Conservation (phyloP, 2,329 filamentous ascomycete genomes). For the Fusarium denticulatum region DNA sequence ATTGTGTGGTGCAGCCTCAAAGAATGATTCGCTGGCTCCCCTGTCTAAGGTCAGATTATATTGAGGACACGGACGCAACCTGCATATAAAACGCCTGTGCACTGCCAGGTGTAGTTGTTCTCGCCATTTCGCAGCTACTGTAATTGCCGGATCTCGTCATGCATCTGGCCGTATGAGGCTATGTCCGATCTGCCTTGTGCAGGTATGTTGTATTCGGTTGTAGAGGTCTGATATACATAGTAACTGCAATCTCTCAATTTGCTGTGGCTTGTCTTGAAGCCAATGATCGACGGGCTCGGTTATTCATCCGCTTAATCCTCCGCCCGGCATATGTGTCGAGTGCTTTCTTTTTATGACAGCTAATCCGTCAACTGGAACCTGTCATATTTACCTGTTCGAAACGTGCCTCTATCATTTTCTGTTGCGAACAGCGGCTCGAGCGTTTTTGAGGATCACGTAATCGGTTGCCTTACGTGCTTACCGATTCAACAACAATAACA, state of each 20-base stretch:
- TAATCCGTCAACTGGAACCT: no score
- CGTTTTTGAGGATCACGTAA: neutral
- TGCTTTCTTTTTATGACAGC: neutral
- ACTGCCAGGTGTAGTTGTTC: neutral
- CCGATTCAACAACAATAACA: neutral
- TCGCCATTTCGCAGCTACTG: neutral
- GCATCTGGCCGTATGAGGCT: neutral
- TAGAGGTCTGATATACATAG: neutral
- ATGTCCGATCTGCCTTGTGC: neutral
- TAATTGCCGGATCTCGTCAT: slow-evolving; percentile 1
- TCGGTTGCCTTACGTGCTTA: neutral
- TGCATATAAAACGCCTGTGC: neutral
- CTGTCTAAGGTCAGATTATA: neutral
- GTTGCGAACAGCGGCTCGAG: neutral
- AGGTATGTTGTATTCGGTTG: neutral
- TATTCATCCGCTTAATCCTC: neutral
- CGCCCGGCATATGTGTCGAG: neutral
- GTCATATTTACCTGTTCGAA: neutral
- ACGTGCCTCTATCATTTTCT: neutral
- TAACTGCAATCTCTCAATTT: neutral
- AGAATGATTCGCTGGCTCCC: neutral
- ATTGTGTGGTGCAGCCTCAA: neutral
- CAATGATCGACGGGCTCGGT: neutral
- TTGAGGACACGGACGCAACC: neutral
- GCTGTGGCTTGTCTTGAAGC: neutral